Conservation (phyloP, 352 stramenopile species). For the Halophytophthora batemanensis region DNA sequence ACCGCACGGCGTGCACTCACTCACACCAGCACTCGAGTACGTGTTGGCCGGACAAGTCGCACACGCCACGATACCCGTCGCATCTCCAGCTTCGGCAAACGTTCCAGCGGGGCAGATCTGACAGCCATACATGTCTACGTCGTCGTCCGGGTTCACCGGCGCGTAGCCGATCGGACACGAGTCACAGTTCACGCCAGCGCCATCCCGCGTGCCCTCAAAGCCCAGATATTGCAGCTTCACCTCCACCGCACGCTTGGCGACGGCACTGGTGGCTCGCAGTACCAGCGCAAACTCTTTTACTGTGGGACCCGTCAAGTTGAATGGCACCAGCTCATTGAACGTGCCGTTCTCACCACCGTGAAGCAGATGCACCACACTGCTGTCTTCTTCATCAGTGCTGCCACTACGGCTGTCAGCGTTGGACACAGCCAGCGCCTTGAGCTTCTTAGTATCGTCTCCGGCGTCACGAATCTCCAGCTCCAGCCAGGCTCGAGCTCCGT, state of each 20-base stretch:
- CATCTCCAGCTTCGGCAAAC: slow-evolving; percentile 24
- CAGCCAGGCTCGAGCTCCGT: slow-evolving; percentile 64
- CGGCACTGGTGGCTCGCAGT: slow-evolving; percentile 44
- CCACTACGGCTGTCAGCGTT: slow-evolving; percentile 7
- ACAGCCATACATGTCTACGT: slow-evolving; percentile 35
- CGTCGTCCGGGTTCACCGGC: slow-evolving; percentile 23
- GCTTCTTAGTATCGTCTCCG: slow-evolving; percentile 11
- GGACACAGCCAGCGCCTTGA: slow-evolving; percentile 4
- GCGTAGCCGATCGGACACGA: slow-evolving; percentile 54
- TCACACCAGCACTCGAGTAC: slow-evolving; percentile 49
- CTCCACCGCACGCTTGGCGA: slow-evolving; percentile 41
- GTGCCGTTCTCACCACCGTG: slow-evolving; percentile 71
- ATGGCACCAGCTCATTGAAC: slow-evolving; percentile 45
- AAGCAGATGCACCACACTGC: slow-evolving; percentile 43
- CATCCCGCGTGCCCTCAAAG: slow-evolving; percentile 48
- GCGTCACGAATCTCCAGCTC: slow-evolving; percentile 52
- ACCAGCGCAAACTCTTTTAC: slow-evolving; percentile 60
- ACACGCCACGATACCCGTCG: slow-evolving; percentile 43
- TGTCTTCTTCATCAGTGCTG: slow-evolving; percentile 16
- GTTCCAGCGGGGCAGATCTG: slow-evolving; percentile 62
- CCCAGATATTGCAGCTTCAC: slow-evolving; percentile 50
- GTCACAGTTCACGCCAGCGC: slow-evolving; percentile 50
- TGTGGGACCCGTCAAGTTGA: slow-evolving; percentile 43
- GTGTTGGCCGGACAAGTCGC: slow-evolving; percentile 55
- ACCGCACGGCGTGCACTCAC: slow-evolving; percentile 51